Evolutionary conservation across 768 basidiomycete species (phyloP), one percentile per base, ranked within the genome.

Genomic region (Mycena crocata): DNA sequence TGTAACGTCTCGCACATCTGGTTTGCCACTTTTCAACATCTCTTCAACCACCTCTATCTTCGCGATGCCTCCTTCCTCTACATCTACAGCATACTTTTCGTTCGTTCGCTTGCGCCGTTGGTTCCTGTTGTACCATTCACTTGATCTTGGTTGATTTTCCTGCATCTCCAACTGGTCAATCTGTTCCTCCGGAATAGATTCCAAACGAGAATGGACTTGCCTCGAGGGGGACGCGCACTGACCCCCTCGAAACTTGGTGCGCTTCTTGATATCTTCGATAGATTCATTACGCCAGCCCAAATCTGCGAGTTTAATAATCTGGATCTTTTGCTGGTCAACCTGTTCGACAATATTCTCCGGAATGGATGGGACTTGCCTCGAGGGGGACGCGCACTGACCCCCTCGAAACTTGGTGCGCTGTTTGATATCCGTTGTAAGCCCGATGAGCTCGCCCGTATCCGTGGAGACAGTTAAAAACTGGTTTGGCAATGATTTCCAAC

Each of bases 401-500:
- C 64, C 57, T 62, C 42, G 50, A 40, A 66, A 63, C 26, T 45
- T 63, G 50, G 50, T 60, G 48, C 54, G 39, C 71, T 71, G 70
- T 30, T 71, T 71, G 54, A 66, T 66, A 31, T 71, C 64, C 2
- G 39, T 66, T 14, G 57, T 62, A 35, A 63, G 52, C 15, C 66
- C 62, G 2, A 32, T 30, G 54, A 57, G n/a, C 64, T 37, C 28
- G 15, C 14, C 63, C 66, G 63, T 19, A 34, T 32, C 24, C n/a
- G n/a, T n/a, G n/a, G n/a, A n/a, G n/a, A n/a, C n/a, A n/a, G n/a
- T n/a, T n/a, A n/a, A n/a, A n/a, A n/a, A 49, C 54, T 32, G 28
- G 62, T 62, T 13, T 62, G 31, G 42, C 62, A 59, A 44, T 62
- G 52, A 17, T 24, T 23, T 40, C 65, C 65, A 26, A 23, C 34